Evolutionary conservation across 352 stramenopile species (phyloP).

Genomic region (Aphanomyces cochlioides): DNA sequence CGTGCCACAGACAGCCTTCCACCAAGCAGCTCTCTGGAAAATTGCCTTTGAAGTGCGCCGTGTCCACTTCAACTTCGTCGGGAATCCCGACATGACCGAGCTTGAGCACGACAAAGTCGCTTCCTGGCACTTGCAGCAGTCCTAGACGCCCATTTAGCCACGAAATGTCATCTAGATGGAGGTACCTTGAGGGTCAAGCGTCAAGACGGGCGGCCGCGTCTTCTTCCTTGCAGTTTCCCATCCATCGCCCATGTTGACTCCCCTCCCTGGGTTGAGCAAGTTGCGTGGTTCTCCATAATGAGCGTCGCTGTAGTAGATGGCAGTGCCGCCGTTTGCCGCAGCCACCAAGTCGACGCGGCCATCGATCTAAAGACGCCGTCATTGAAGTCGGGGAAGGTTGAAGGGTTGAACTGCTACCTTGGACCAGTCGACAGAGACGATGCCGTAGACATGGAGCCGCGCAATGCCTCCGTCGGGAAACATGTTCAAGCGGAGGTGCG

Average conservation of each 20-base stretch:
- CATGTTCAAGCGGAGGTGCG: slow-evolving; percentile 85
- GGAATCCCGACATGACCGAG: slow-evolving; percentile 77
- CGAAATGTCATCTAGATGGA: too few relatives aligned
- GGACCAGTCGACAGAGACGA: slow-evolving; percentile 63
- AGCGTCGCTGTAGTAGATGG: slow-evolving; percentile 89
- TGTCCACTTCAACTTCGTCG: slow-evolving; percentile 84
- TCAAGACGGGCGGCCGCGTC: slow-evolving; percentile 69
- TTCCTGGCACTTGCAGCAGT: slow-evolving; percentile 64
- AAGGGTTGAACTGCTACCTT: slow-evolving; percentile 33
- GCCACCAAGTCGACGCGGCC: slow-evolving; percentile 76
- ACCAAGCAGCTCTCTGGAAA: slow-evolving; percentile 89
- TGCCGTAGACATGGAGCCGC: slow-evolving; percentile 62
- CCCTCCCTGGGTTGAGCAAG: slow-evolving; percentile 80
- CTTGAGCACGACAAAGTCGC: slow-evolving; percentile 91
- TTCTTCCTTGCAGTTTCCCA: slow-evolving; percentile 93
- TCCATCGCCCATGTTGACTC: slow-evolving; percentile 90
- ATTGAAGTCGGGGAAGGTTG: slow-evolving; percentile 6
- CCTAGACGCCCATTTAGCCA: background rate
- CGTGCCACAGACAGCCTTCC: slow-evolving; percentile 60
- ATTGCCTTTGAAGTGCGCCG: slow-evolving; percentile 94
- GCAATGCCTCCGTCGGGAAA: slow-evolving; percentile 80
- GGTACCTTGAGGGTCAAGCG: slow-evolving; percentile 41
- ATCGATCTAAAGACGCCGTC: slow-evolving; percentile 37
- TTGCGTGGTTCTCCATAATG: slow-evolving; percentile 94
- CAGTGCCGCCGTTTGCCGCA: slow-evolving; percentile 75